Base-by-base conservation (phyloP, 257 asterid species). In the Salvia miltiorrhiza region DNA sequence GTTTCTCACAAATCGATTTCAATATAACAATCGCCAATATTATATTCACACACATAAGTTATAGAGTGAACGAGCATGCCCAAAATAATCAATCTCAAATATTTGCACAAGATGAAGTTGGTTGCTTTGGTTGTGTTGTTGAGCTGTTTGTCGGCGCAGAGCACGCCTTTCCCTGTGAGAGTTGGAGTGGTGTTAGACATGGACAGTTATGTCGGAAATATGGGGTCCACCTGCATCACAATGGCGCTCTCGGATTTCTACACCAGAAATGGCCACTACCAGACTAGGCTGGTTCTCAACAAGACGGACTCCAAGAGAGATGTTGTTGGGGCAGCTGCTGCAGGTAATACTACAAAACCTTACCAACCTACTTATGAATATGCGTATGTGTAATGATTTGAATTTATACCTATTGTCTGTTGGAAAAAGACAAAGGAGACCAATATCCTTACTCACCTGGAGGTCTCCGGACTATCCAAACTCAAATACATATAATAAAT, bases 101-200 rank as follows among this genome's bases (percentile, higher is more conserved):
- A 5, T 14, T 17, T 19, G 0, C 2, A 13, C 39, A 55, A 4
- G 44, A 72, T 66, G 81, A 21, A 41, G 65, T 33, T 41, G 39
- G 5, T 63, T 10, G 2, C 60, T 3, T 58, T 58, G 37, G 7
- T 30, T 32, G 26, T 45, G 9, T 65, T 62, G 20, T 55, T 21
- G 72, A 33, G 5, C 12, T 24, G 55, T 20, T 76, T 56, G 40
- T 33, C 0, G 24, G 85, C 77, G 5, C 83, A 81, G 62, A 45
- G 52, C 16, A 35, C 68, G 4, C 45, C 76, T 8, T 20, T 68
- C 39, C 24, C 70, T 3, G 28, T 86, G 65, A 78, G 65, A 12
- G 88, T 84, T 0, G 88, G 90, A 39, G 86, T 82, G 61, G 85
- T 86, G 14, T n/a, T 84, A 0, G 85, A 84, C 80, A 82, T 74